These are phyloP conservation scores for Venturia nashicola DNA, from an alignment of 2,329 filamentous ascomycete genomes.

Conservation along the genomic window DNA sequence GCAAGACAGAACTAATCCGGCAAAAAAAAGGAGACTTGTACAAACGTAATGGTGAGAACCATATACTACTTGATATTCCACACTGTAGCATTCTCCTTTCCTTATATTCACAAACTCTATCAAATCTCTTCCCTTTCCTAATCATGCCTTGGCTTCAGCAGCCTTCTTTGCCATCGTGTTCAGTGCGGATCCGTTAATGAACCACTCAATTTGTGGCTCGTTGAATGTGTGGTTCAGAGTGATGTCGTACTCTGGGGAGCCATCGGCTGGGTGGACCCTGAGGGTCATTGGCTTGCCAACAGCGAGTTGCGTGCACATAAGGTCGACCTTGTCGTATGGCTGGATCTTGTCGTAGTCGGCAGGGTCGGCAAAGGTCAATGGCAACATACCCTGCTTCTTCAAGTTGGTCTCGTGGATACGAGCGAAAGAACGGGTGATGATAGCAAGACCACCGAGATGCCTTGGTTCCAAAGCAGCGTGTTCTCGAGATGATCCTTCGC, in stretches of 20 bases:
- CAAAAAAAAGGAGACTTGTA: constrained; percentile 1
- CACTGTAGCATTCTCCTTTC: not conserved
- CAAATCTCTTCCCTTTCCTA: not conserved
- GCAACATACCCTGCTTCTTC: constrained; percentile 99
- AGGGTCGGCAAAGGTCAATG: constrained; percentile 85
- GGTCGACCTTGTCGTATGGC: constrained; percentile 82
- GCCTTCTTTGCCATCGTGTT: constrained; percentile 89
- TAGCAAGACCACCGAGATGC: constrained; percentile 91
- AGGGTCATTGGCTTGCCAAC: constrained; percentile 91
- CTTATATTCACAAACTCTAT: not conserved
- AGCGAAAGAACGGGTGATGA: constrained; percentile 90
- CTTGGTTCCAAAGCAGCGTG: constrained; percentile 96
- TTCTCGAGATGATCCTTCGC: constrained; percentile 94
- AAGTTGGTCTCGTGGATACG: constrained; percentile 99
- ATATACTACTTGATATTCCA: not conserved
- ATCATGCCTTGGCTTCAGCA: constrained; percentile 4
- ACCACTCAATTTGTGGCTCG: constrained; percentile 96
- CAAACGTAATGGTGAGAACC: not conserved
- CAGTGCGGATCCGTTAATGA: constrained; percentile 91
- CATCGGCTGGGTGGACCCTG: constrained; percentile 82
- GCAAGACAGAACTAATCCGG: not conserved
- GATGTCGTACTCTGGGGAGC: constrained; percentile 61
- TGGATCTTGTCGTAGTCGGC: constrained; percentile 97
- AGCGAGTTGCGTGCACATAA: constrained; percentile 76
- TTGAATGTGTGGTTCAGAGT: constrained; percentile 95